These are phyloP conservation scores for Hypericum androsaemum DNA, from an alignment of 345 rosid genomes.

Conservation along the genomic window DNA sequence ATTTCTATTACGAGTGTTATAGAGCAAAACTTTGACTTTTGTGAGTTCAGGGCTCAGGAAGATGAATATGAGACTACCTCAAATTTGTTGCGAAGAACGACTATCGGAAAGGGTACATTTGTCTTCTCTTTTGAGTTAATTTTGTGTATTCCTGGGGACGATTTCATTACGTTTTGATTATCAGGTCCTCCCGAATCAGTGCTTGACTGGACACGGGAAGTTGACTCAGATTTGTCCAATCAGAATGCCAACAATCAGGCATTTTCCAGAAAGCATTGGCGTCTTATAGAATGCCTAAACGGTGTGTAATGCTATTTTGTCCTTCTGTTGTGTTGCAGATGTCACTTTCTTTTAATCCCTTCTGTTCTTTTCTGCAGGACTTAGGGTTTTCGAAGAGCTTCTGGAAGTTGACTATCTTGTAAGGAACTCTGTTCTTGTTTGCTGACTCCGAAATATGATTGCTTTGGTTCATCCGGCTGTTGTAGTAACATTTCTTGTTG, in stretches of 20 bases:
- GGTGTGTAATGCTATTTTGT: slow-evolving; percentile 26
- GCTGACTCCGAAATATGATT: slow-evolving; percentile 11
- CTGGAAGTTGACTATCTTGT: slow-evolving; percentile 99
- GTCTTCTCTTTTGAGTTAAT: slow-evolving; percentile 10
- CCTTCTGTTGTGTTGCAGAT: no score
- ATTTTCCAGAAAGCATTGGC: slow-evolving; percentile 96
- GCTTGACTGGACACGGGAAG: slow-evolving; percentile 84
- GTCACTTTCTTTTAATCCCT: slow-evolving; percentile 3
- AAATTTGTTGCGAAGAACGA: slow-evolving; percentile 65
- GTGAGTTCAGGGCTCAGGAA: slow-evolving; percentile 77
- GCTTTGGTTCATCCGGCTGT: slow-evolving; percentile 9
- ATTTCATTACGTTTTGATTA: slow-evolving; percentile 20
- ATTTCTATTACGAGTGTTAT: no score
- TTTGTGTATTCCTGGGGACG: slow-evolving; percentile 12
- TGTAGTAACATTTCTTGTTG: slow-evolving; percentile 15
- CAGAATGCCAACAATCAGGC: slow-evolving; percentile 77
- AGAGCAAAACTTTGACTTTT: neutral
- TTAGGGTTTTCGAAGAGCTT: slow-evolving; percentile 98
- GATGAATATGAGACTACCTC: slow-evolving; percentile 65
- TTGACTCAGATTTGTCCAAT: slow-evolving; percentile 60
- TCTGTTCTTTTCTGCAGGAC: slow-evolving; percentile 45
- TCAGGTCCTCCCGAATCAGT: slow-evolving; percentile 85
- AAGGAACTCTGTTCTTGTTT: slow-evolving; percentile 24
- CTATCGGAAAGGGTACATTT: slow-evolving; percentile 86
- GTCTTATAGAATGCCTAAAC: slow-evolving; percentile 97